Evolutionary conservation across 2,329 filamentous ascomycete species (phyloP).

Genomic region (Sclerotinia borealis): DNA sequence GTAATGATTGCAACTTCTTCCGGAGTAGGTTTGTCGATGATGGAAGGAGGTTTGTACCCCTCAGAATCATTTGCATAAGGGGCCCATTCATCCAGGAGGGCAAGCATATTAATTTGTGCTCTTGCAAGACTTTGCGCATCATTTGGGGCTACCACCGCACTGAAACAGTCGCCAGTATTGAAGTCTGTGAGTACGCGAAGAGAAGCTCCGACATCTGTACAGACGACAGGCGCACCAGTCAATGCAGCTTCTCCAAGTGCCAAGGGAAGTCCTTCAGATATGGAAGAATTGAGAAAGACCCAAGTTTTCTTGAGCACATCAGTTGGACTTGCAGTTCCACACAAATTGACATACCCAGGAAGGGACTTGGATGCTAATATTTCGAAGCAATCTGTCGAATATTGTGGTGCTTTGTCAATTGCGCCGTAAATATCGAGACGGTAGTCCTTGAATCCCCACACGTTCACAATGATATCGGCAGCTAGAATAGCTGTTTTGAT

Average conservation of each 20-base stretch:
- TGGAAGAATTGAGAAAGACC: slow-evolving; percentile 51
- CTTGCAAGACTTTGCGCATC: slow-evolving; percentile 53
- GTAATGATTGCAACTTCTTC: slow-evolving; percentile 47
- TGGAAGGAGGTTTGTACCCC: slow-evolving; percentile 4
- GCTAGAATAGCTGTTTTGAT: slow-evolving; percentile 59
- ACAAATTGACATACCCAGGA: slow-evolving; percentile 25
- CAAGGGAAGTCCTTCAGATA: slow-evolving; percentile 50
- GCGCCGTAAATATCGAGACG: slow-evolving; percentile 57
- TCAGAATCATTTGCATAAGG: slow-evolving; percentile 42
- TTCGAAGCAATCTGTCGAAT: slow-evolving; percentile 52
- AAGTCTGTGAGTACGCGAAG: slow-evolving; percentile 50
- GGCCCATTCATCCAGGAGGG: slow-evolving; percentile 55
- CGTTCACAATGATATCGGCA: slow-evolving; percentile 59
- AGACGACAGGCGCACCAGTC: slow-evolving; percentile 49
- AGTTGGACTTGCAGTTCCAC: slow-evolving; percentile 39
- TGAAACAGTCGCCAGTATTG: slow-evolving; percentile 44
- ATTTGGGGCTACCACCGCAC: slow-evolving; percentile 58
- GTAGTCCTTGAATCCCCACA: slow-evolving; percentile 61
- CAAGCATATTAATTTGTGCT: slow-evolving; percentile 57
- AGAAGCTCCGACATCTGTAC: slow-evolving; percentile 51
- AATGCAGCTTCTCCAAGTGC: slow-evolving; percentile 53
- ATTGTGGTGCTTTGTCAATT: slow-evolving; percentile 55
- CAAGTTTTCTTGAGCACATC: slow-evolving; percentile 40
- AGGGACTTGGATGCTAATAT: slow-evolving; percentile 31
- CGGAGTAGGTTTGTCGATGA: slow-evolving; percentile 37